Conservation (phyloP, 2,329 filamentous ascomycete species). For the Fusarium pininemorale region DNA sequence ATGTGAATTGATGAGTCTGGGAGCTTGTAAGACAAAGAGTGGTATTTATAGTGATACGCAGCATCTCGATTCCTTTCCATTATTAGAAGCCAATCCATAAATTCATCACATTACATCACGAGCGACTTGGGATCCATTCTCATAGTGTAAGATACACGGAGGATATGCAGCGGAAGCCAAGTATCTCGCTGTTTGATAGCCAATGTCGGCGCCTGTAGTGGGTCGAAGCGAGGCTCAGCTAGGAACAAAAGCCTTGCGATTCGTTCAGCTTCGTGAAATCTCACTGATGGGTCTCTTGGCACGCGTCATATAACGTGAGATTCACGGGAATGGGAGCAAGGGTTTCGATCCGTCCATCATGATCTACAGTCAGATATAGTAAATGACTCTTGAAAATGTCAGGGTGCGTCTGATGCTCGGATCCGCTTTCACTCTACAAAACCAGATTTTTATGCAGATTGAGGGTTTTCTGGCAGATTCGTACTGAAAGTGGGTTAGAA, state of each 20-base stretch:
- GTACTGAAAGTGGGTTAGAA: fast-evolving
- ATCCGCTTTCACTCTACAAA: neutral
- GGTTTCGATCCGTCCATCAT: neutral
- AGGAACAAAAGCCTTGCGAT: neutral
- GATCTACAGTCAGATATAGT: neutral
- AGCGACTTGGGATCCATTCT: too few relatives aligned
- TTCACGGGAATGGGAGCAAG: neutral
- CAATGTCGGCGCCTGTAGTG: neutral
- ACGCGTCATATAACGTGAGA: neutral
- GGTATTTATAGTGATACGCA: neutral
- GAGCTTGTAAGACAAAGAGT: fast-evolving
- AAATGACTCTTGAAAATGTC: too few relatives aligned
- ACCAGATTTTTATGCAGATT: neutral
- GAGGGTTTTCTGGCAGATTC: neutral
- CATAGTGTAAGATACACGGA: fast-evolving
- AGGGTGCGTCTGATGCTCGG: neutral
- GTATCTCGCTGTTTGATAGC: neutral
- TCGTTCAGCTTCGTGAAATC: neutral
- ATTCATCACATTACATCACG: neutral
- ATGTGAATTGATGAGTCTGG: neutral
- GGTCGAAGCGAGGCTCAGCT: neutral
- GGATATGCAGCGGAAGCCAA: neutral
- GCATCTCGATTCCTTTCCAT: fast-evolving
- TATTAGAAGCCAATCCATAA: fast-evolving
- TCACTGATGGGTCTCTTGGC: neutral